Evolutionary conservation across 169 alveolate species (phyloP).

Genomic region (Theileria sp.): DNA sequence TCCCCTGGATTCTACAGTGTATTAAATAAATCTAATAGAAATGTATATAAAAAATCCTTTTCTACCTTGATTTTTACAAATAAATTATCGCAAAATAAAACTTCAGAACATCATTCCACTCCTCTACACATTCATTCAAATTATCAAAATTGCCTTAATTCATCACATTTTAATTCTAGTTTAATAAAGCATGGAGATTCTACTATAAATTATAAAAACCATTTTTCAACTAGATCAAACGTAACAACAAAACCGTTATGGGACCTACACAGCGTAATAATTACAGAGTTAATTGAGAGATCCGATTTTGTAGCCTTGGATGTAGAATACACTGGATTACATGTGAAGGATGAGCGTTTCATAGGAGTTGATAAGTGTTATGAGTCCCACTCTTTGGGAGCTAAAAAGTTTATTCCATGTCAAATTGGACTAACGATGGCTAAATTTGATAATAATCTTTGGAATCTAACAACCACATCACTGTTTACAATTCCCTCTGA

Average conservation of each 20-base stretch:
- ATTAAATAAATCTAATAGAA: not conserved
- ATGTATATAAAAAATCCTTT: not conserved
- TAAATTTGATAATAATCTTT: constrained; percentile 40
- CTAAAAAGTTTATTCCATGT: constrained; percentile 81
- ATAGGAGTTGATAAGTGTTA: constrained; percentile 82
- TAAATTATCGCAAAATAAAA: not conserved
- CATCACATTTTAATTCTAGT: not conserved
- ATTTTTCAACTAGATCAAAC: constrained; percentile 5
- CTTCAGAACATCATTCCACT: not conserved
- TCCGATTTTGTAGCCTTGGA: constrained; percentile 78
- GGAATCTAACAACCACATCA: constrained; percentile 83
- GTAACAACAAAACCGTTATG: constrained; percentile 42
- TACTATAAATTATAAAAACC: not conserved
- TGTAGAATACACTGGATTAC: constrained; percentile 80
- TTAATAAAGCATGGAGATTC: not conserved
- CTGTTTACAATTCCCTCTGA: constrained; percentile 78
- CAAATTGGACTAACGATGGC: constrained; percentile 86
- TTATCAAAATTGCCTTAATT: not conserved
- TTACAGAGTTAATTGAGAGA: constrained; percentile 53
- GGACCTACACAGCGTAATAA: constrained; percentile 54
- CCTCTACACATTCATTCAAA: not conserved
- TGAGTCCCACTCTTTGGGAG: constrained; percentile 85
- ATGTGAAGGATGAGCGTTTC: constrained; percentile 76
- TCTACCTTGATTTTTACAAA: constrained; percentile 3
- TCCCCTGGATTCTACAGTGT: not conserved